Base-by-base conservation (phyloP, 805 yeast genomes). In the Kuraishia molischiana region DNA sequence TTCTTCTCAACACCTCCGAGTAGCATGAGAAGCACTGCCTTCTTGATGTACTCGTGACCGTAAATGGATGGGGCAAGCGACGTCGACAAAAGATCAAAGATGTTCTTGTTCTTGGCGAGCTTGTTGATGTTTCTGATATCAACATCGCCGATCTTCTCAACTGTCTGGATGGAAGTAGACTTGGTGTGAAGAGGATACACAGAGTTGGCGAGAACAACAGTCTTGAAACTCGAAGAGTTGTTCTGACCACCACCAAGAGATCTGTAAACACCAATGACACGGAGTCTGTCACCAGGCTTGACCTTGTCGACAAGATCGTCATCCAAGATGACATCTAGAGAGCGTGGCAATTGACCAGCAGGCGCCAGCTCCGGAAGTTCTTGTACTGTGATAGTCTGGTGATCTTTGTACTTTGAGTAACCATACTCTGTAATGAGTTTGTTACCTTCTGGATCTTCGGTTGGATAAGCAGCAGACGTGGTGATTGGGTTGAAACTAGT, bases 331-430 rank as follows among this genome's bases (percentile, higher is more conserved):
- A 90, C 82, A 53, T 92, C 98, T 26, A 92, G 72, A 2, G 95
- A 79, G 51, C 97, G 71, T 26, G 98, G 98, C 44, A 92, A 68
- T 62, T 90, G 97, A 40, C 98, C 98, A 1, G 97, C 95, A 13
- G 97, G 98, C 1, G 97, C 96, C 44, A 80, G 70, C 62, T 92
- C 97, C 1, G 98, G 97, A 85, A 92, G 85, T 63, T 92, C 98
- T 59, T 92, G 98, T 28, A 92, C 81, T 0, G 96, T 76, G 28
- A 92, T 72, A 29, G 86, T 82, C 61, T 92, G 98, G 56, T 90
- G 96, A 60, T 92, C 98, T 49, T 90, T 71, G 57, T 85, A 92
- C 21, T 94, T 86, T 5, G 89, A 80, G 53, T 79, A 83, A 1
- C 98, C 98, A 52, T 85, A 92, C 57, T 92, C 97, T 1, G 96